phyloP scores from a whole-genome alignment of 2,329 filamentous ascomycete species.

The Claviceps digitariae region DNA sequence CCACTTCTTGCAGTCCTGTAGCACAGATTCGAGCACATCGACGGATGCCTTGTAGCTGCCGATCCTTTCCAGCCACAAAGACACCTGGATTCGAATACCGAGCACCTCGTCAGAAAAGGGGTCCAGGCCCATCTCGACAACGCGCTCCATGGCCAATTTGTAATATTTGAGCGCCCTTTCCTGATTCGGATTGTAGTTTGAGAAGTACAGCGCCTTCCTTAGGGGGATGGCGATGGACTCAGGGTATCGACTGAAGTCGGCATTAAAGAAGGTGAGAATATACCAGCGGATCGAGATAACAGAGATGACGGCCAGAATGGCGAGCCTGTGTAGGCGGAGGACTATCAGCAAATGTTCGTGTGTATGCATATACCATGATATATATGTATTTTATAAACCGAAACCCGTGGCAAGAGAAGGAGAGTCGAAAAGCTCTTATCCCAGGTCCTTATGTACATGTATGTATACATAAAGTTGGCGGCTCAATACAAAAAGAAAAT shows the following conservation, averaged over 20 bases:
- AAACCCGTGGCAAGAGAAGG: too few species aligned
- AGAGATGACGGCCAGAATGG: conserved; percentile 16
- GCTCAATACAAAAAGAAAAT: background rate
- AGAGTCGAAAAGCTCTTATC: too few species aligned
- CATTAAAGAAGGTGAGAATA: conserved; percentile 41
- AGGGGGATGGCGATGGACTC: conserved; percentile 63
- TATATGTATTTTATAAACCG: too few species aligned
- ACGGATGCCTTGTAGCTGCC: conserved; percentile 57
- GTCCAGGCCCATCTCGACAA: conserved; percentile 63
- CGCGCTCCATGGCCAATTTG: conserved; percentile 60
- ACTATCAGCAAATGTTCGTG: background rate
- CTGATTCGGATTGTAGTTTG: conserved; percentile 61
- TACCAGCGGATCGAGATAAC: conserved; percentile 27
- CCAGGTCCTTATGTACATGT: too few species aligned
- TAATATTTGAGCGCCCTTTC: conserved; percentile 74
- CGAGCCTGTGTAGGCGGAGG: conserved; percentile 12
- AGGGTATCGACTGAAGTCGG: conserved; percentile 46
- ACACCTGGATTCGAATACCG: conserved; percentile 74
- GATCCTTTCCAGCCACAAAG: conserved; percentile 66
- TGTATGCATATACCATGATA: too few species aligned
- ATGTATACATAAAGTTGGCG: too few species aligned
- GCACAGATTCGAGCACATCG: conserved; percentile 64
- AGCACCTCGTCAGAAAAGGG: conserved; percentile 84
- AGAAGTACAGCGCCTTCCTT: conserved; percentile 76
- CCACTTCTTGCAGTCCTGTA: conserved; percentile 54